Percentiles rank a stretch among this genome's conserved stretches.
Conservation (phyloP, 495 filamentous ascomycete species). For the Daldinia concentrica region DNA sequence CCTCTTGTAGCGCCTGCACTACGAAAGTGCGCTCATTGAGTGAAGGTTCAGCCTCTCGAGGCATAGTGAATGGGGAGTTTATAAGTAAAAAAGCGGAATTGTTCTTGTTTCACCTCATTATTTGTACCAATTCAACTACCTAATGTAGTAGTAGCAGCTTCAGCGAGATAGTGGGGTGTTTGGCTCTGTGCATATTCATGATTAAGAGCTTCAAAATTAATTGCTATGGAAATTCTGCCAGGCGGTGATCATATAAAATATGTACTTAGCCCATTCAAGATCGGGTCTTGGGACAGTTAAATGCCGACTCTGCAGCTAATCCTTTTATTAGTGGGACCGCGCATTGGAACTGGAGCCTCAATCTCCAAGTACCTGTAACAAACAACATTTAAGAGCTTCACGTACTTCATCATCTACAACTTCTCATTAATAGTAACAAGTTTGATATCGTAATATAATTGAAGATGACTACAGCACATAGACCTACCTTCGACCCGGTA, state of each 20-base stretch:
- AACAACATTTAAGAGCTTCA: background rate
- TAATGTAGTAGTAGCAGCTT: slow-evolving; percentile 21
- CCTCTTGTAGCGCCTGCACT: slow-evolving; percentile 75
- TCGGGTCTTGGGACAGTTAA: slow-evolving; percentile 27
- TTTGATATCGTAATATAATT: slow-evolving; percentile 5
- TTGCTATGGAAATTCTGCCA: slow-evolving; percentile 44
- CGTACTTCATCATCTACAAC: slow-evolving; percentile 7
- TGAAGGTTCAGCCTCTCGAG: slow-evolving; percentile 87
- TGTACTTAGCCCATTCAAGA: slow-evolving; percentile 28
- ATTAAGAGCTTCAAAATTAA: slow-evolving; percentile 21
- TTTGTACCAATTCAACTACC: background rate
- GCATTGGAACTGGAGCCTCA: slow-evolving; percentile 13
- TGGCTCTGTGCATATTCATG: background rate
- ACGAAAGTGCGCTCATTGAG: slow-evolving; percentile 80
- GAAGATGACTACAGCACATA: slow-evolving; percentile 80
- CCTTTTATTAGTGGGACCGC: background rate
- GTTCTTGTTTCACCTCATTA: slow-evolving; percentile 32
- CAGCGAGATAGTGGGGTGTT: slow-evolving; percentile 40
- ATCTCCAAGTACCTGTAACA: slow-evolving; percentile 16
- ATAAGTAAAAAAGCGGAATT: slow-evolving; percentile 15
- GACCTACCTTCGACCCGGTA: slow-evolving; percentile 95
- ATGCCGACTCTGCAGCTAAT: slow-evolving; percentile 25
- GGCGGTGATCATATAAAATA: slow-evolving; percentile 38
- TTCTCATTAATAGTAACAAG: slow-evolving; percentile 6
- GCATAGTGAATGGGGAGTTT: slow-evolving; percentile 65